Evolutionary conservation across 2,329 filamentous ascomycete genomes (phyloP).

Genomic region (Xylaria sp.): DNA sequence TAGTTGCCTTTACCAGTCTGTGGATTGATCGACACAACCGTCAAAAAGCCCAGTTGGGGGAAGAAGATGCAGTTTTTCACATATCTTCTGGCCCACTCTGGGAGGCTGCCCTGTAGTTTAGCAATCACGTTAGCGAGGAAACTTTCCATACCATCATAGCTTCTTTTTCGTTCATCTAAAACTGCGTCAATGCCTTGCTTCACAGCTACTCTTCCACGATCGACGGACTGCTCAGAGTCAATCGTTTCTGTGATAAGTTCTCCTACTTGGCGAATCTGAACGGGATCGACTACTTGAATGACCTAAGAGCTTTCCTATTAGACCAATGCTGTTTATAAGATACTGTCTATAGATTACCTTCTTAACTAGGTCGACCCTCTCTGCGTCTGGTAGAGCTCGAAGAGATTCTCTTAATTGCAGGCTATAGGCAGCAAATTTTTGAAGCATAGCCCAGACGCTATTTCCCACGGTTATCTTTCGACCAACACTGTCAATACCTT

Average conservation of each 20-base stretch:
- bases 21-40: constrained; percentile 74
- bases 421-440: constrained; percentile 75
- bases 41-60: constrained; percentile 90
- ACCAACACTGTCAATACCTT: constrained; percentile 73
- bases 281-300: constrained; percentile 65
- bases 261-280: constrained; percentile 71
- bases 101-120: constrained; percentile 71
- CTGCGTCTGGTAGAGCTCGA: constrained; percentile 65
- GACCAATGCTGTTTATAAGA: constrained; percentile 1
- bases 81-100: constrained; percentile 65
- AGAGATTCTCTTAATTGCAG: constrained; percentile 76
- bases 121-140: constrained; percentile 76
- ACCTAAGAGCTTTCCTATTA: constrained; percentile 34
- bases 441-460: constrained; percentile 79
- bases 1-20: constrained; percentile 70
- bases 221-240: constrained; percentile 81
- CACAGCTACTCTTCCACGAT: constrained; percentile 78
- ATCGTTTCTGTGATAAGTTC: constrained; percentile 77
- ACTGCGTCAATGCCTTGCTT: constrained; percentile 75
- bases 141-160: constrained; percentile 80
- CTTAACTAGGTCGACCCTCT: constrained; percentile 62
- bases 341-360: constrained; percentile 57
- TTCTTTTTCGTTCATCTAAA: constrained; percentile 81
- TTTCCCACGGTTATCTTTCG: constrained; percentile 65
- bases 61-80: constrained; percentile 86